Percentiles rank a stretch among this genome's conserved stretches.
Evolutionary conservation across 306 rosid genomes (phyloP).

Genomic region (Notholithocarpus densiflorus): DNA sequence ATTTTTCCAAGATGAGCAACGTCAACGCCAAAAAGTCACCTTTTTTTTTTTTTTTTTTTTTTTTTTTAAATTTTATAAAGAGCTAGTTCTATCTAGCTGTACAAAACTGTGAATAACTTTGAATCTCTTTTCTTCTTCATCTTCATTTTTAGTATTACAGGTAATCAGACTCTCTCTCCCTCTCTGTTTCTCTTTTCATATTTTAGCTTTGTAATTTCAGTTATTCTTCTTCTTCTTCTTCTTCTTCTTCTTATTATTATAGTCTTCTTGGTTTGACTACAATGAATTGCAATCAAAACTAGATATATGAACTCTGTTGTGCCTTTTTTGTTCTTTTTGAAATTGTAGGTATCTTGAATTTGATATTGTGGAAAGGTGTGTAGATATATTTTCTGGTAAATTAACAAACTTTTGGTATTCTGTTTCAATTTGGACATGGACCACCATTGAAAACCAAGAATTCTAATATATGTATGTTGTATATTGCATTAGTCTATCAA

Average conservation of each 20-base stretch:
- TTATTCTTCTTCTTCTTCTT: neutral
- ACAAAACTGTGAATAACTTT: slow-evolving; percentile 11
- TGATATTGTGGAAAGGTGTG: neutral
- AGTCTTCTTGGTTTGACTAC: neutral
- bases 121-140: slow-evolving; percentile 4
- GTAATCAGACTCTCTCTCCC: slow-evolving; percentile 20
- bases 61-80: too few relatives aligned
- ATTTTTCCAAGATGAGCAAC: too few relatives aligned
- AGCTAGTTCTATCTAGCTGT: neutral
- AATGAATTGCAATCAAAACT: neutral
- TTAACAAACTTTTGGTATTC: neutral
- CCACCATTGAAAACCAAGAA: neutral
- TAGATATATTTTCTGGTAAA: neutral
- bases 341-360: neutral
- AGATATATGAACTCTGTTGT: neutral
- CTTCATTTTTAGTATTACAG: slow-evolving; percentile 7
- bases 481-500: neutral
- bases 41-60: neutral
- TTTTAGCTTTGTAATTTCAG: neutral
- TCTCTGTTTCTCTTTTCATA: neutral
- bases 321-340: neutral
- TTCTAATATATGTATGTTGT: neutral
- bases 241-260: too few relatives aligned
- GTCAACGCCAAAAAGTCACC: neutral
- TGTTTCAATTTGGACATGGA: neutral